Percentiles rank a stretch among this genome's conserved stretches.
Conservation (phyloP, 2,329 filamentous ascomycete genomes). For the Cladosporium sp. region DNA sequence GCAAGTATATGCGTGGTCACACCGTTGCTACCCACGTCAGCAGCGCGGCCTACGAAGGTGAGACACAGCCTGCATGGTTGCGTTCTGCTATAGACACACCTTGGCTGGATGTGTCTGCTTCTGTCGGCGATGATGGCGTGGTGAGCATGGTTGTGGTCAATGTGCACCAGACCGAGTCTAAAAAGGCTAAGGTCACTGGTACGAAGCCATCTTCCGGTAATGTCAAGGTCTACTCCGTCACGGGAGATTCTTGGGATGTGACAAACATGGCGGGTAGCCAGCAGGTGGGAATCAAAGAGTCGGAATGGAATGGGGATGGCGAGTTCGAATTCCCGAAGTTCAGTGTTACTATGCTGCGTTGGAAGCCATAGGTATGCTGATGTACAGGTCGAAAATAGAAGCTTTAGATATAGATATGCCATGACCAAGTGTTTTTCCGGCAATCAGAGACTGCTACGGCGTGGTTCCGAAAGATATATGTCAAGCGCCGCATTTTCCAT, state of each 20-base stretch:
- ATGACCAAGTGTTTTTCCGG: too few relatives aligned
- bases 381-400: background rate
- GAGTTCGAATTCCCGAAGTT: slow-evolving; percentile 63
- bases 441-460: too few relatives aligned
- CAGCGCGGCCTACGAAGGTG: slow-evolving; percentile 59
- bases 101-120: slow-evolving; percentile 64
- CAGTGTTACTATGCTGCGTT: slow-evolving; percentile 63
- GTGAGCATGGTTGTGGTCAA: slow-evolving; percentile 70
- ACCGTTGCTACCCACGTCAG: slow-evolving; percentile 63
- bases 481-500: too few relatives aligned
- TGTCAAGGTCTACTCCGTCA: slow-evolving; percentile 60
- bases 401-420: background rate
- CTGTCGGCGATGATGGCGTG: slow-evolving; percentile 54
- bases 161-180: slow-evolving; percentile 51
- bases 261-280: slow-evolving; percentile 60
- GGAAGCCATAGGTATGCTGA: slow-evolving; percentile 35
- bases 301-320: slow-evolving; percentile 59
- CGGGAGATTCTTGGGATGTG: slow-evolving; percentile 51
- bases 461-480: too few relatives aligned
- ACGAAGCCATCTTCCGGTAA: background rate
- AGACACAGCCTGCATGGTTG: slow-evolving; percentile 62
- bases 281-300: slow-evolving; percentile 57
- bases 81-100: slow-evolving; percentile 62
- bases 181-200: slow-evolving; percentile 25
- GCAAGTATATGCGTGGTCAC: slow-evolving; percentile 67